Base-by-base conservation (phyloP, 352 stramenopile species). In the Pythium sukuiense region DNA sequence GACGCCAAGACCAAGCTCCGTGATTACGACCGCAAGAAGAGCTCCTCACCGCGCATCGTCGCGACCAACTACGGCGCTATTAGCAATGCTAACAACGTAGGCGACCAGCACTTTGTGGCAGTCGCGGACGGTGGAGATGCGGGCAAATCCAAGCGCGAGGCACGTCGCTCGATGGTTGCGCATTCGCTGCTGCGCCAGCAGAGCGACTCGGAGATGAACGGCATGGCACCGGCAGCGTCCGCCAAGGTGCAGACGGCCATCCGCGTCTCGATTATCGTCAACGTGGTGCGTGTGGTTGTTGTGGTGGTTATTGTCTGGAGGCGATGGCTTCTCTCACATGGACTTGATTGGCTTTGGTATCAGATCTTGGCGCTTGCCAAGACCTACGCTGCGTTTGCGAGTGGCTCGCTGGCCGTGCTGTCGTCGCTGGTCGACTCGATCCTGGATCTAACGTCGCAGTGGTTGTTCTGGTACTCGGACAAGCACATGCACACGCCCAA, bases 381-480 rank as follows among this genome's bases (percentile, higher is more conserved):
- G 69, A 82, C 77, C 46, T 95, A 95, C 49, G 87, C 85, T 6
- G 76, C 84, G 2, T 71, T 96, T 43, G 86, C 81, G 6, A 98
- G 92, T 41, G 77, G 90, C 1, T 98, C 92, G 26, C 77, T 99
- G 8, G 95, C 92, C 0, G 93, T 99, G 53, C 75, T 99, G 27
- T 97, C 96, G 41, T 97, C 96, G 32, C 77, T 98, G 7, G 83
- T 98, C 20, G 96, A 99, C 71, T 97, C 87, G 5, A 88, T 98
- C 45, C 74, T 99, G 33, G 96, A 99, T 71, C 83, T 99, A 16
- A 88, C 97, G 33, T 97, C 89, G 14, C 94, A 98, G 65, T 80
- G 80, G 39, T 87, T 99, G 12, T 90, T 99, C 33, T 96, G 89
- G 73, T 98, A 97, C 74, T 97, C 96, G 41, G 95, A 99, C 76